Base-by-base conservation (phyloP, 2,329 filamentous ascomycete species). In the Polytolypa hystricis region DNA sequence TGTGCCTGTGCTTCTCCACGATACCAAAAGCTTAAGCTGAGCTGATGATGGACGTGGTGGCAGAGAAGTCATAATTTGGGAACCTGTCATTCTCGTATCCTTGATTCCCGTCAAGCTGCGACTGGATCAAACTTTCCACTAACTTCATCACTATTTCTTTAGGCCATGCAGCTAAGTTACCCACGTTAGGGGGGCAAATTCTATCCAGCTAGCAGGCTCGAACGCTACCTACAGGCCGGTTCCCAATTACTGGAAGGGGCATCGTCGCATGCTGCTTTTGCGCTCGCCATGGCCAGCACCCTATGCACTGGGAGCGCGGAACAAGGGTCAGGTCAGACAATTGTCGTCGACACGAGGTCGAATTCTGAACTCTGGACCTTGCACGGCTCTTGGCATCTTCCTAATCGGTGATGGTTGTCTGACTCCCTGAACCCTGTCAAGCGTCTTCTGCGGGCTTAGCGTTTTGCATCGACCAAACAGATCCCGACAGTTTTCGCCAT, bases 221-320 rank as follows among this genome's bases (percentile, higher is more conserved):
- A n/a, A 25, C 21, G 7, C 7, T 7, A n/a, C 21, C 21, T 25
- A 25, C n/a, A 34, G 19, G 32, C 23, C 16, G 17, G 16, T 18
- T 18, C 15, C 17, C 12, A 15, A 4, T 26, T 7, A 5, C 28
- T 37, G 27, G 28, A 37, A 29, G 16, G 20, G 26, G 35, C 18
- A 37, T 31, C 35, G 28, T 21, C 7, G n/a, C 11, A 16, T n/a
- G 35, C 35, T 14, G 35, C 35, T 37, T 37, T 37, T 37, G 35
- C 9, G n/a, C 18, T 20, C 21, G 15, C 12, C 16, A 25, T 25
- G 21, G 7, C 7, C 7, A n/a, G 7, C 21, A 25, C 21, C 21
- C n/a, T n/a, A n/a, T n/a, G 7, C 21, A 25, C 7, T 25, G 21
- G 21, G 21, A 25, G n/a, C 21, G 21, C 21, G 7, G 7, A 25